Evolutionary conservation across 2,329 filamentous ascomycete species (phyloP), one percentile per base, ranked within the genome.

Genomic region (Pyrenophora tritici-repentis): DNA sequence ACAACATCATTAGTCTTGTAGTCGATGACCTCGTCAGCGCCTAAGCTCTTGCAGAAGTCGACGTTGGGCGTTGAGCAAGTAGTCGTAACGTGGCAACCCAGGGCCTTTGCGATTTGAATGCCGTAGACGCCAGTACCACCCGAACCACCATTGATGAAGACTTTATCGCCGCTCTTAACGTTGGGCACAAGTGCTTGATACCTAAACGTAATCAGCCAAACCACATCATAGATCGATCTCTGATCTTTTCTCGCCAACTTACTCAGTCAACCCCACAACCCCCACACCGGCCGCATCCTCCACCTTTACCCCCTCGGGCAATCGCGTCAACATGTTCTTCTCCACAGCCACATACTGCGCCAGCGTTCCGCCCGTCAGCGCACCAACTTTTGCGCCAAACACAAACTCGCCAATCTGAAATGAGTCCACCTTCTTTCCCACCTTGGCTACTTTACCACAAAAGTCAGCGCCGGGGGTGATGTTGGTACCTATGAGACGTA

Each of bases 61-160:
- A 79, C 74, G 65, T 88, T 89, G 5, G 67, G 67, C 0, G 73
- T 76, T 8, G 84, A 87, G 62, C 86, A 88, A 4, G 78, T 79
- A 2, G 78, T 76, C 2, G 80, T 83, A 26, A 89, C 85, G 54
- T 81, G 73, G 58, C 81, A 85, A 0, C 84, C 85, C 3, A 83
- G 62, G 0, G 75, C 73, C 65, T 86, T 87, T 7, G 85, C 85
- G 37, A 88, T 79, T 63, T 88, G 86, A 45, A 88, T 83, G 0
- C 77, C 81, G 50, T 79, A 86, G 0, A 79, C 78, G 0, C 86
- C 86, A 1, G 78, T 80, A 0, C 86, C 86, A 8, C 86, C 86
- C 5, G 79, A 83, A 0, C 84, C 85, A 10, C 84, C 85, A 57
- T 88, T 87, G 67, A 88, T 80, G 61, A 88, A 83, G 6, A 88